Evolutionary conservation across 2,329 filamentous ascomycete genomes (phyloP), one percentile per base, ranked within the genome.

Genomic region (Talaromyces sp.): DNA sequence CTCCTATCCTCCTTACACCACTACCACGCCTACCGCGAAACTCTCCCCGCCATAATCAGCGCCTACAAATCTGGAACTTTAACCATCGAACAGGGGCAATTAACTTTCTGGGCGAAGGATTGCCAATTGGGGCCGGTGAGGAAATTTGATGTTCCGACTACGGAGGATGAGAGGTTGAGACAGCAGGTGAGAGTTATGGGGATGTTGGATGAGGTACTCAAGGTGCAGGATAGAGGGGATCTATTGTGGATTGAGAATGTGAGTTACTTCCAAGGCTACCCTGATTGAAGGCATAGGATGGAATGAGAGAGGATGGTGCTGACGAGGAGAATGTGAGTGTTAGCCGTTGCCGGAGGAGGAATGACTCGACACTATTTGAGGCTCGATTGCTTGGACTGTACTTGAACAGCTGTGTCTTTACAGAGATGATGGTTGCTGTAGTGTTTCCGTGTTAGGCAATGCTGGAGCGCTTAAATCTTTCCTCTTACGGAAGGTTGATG

Each of bases 231-330:
- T 54, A 1, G 24, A n/a, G 47, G 60, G 45, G 47, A 50, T 9
- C 54, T 62, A 11, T 52, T 54, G 37, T 62, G 60, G 35, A 62
- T 62, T 62, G 47, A 54, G 35, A 62, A 52, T 43, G 47, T 62
- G 14, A n/a, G 60, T 60, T 8, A 1, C 39, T 33, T 9, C 35
- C 35, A 11, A 37, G 35, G 35, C 7, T 31, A 8, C 27, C 27
- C 1, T 31, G 27, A 31, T 31, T 31, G 27, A 31, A 31, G 27
- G 27, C 1, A 6, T 1, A 1, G 27, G 27, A 31, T 31, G 4
- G 27, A 31, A 31, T 31, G 27, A 31, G 27, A 31, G 11, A 27
- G 13, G 27, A 6, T 8, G 22, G 14, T 37, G 31, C 50, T 56
- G 31, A 56, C 37, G 50, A 33, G 49, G 14, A 33, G 49, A 3